These are phyloP conservation scores for Pyrus pyrifolia DNA, from an alignment of 306 rosid species.

Conservation along the genomic window DNA sequence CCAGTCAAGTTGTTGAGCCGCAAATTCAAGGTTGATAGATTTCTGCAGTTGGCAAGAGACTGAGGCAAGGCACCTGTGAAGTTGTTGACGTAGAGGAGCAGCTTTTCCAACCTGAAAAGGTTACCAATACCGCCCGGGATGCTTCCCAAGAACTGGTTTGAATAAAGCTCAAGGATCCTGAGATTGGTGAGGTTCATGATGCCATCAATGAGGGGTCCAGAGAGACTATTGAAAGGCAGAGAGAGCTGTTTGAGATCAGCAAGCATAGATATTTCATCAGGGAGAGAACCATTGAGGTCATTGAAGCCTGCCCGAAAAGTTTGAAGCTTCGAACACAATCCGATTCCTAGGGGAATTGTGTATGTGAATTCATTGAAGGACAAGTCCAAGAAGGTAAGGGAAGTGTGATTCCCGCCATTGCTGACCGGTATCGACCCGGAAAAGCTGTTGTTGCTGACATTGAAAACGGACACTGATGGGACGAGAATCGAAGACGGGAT, in stretches of 20 bases:
- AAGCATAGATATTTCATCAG: conserved; percentile 45
- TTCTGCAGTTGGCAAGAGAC: conserved; percentile 60
- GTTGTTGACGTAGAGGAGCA: conserved; percentile 63
- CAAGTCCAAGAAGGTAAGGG: conserved; percentile 48
- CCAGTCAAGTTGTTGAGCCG: conserved; percentile 69
- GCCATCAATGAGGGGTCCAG: conserved; percentile 43
- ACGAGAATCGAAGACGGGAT: conserved; percentile 43
- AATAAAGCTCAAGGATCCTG: conserved; percentile 62
- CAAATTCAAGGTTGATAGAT: conserved; percentile 58
- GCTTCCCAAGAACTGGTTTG: conserved; percentile 46
- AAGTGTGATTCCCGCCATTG: conserved; percentile 4
- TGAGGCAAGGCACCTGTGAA: conserved; percentile 59
- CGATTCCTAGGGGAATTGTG: conserved; percentile 44
- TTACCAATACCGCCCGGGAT: conserved; percentile 59
- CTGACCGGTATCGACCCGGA: conserved; percentile 45
- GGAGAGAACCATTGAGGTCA: conserved; percentile 49
- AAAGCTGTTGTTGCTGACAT: conserved; percentile 77
- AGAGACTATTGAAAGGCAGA: conserved; percentile 47
- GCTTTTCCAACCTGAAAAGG: conserved; percentile 47
- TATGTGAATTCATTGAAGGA: conserved; percentile 55
- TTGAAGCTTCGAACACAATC: conserved; percentile 57
- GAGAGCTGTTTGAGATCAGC: conserved; percentile 48
- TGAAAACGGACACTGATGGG: conserved; percentile 40
- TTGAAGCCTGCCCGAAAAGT: conserved; percentile 77
- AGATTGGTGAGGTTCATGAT: conserved; percentile 47